A percentile compares a stretch with the other conserved stretches of the same genome.
Evolutionary conservation across 441 rosid genomes (phyloP).

Genomic region (Eugenia klotzschiana): DNA sequence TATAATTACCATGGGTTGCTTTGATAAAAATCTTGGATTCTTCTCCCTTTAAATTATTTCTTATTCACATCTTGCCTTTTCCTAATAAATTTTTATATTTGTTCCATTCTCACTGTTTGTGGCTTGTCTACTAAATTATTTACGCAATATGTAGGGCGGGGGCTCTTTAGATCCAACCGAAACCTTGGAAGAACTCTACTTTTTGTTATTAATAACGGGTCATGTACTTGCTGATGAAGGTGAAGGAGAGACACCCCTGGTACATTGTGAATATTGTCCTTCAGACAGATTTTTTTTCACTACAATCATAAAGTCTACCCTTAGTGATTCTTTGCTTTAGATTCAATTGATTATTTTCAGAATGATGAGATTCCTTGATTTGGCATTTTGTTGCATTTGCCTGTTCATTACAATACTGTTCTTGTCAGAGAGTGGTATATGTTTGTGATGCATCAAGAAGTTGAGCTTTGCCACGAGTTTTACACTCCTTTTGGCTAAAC

Average conservation of each 20-base stretch:
- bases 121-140: background rate
- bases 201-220: conserved; percentile 70
- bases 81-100: background rate
- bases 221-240: conserved; percentile 98
- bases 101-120: background rate
- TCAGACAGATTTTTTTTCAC: background rate
- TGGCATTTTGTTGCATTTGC: background rate
- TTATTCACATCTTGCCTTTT: background rate
- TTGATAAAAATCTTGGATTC: background rate
- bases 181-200: conserved; percentile 86
- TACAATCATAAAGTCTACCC: background rate
- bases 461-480: background rate
- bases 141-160: conserved; percentile 62
- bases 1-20: background rate
- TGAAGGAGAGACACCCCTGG: conserved; percentile 98
- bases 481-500: background rate
- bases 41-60: background rate
- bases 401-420: background rate
- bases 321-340: background rate
- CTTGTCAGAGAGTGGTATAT: background rate
- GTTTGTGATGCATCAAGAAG: background rate
- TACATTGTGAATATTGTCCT: conserved; percentile 7
- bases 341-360: background rate
- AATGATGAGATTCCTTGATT: background rate
- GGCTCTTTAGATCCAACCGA: conserved; percentile 65